These are phyloP conservation scores for Russula vinacea DNA, from an alignment of 768 basidiomycete genomes.

Conservation along the genomic window DNA sequence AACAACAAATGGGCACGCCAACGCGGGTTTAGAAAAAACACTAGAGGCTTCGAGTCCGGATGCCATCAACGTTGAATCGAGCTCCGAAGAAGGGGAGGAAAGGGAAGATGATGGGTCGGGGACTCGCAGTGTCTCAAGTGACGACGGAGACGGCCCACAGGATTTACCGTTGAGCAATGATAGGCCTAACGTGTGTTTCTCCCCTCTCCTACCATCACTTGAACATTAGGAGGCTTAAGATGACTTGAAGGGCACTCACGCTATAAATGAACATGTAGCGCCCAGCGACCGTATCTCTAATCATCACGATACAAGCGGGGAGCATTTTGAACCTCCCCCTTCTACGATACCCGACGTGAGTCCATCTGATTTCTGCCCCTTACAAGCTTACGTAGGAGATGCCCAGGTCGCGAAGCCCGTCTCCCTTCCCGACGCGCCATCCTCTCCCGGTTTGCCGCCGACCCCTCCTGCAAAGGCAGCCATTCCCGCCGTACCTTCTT, in stretches of 20 bases:
- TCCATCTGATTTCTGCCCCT: not conserved
- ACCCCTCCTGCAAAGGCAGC: slow-evolving; percentile 20
- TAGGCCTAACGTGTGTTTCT: slow-evolving; percentile 11
- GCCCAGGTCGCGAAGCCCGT: not conserved
- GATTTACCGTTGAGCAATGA: not conserved
- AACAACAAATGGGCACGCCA: slow-evolving; percentile 9
- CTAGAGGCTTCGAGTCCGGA: not conserved
- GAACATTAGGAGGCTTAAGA: slow-evolving; percentile 8
- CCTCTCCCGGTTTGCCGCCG: slow-evolving; percentile 19
- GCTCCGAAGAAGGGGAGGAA: slow-evolving; percentile 12
- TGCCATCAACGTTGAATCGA: slow-evolving; percentile 9
- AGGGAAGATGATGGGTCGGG: not conserved
- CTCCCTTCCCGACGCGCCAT: slow-evolving; percentile 20
- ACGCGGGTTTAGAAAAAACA: not conserved
- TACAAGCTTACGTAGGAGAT: not conserved
- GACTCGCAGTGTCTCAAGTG: not conserved
- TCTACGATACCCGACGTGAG: slow-evolving; percentile 4
- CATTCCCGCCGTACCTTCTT: not conserved
- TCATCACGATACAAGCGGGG: slow-evolving; percentile 3
- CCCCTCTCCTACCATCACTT: not conserved
- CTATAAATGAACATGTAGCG: slow-evolving; percentile 17
- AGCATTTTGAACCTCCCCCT: slow-evolving; percentile 2
- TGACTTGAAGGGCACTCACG: slow-evolving; percentile 1
- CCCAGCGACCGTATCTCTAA: not conserved
- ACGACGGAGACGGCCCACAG: slow-evolving; percentile 1